phyloP scores from a whole-genome alignment of 2,329 filamentous ascomycete genomes.

The Aspergillus amoenus region DNA sequence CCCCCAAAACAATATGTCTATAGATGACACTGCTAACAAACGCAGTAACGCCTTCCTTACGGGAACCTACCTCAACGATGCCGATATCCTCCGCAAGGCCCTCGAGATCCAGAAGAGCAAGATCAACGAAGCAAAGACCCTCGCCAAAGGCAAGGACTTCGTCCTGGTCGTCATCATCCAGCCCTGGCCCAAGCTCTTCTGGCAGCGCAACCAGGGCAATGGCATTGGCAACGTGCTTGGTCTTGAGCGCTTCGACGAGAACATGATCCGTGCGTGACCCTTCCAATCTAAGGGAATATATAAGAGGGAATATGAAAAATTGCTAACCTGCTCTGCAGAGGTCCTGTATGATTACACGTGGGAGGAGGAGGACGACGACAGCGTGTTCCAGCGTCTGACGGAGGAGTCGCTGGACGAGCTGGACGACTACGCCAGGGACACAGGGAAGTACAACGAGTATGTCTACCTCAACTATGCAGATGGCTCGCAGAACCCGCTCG shows the following conservation, averaged over 20 bases:
- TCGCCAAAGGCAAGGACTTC: slow-evolving; percentile 19
- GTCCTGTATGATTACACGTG: slow-evolving; percentile 25
- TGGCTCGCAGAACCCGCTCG: slow-evolving; percentile 42
- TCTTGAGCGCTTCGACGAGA: slow-evolving; percentile 33
- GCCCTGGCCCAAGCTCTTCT: slow-evolving; percentile 40
- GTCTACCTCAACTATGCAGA: slow-evolving; percentile 52
- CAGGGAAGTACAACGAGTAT: slow-evolving; percentile 30
- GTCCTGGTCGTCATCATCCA: slow-evolving; percentile 36
- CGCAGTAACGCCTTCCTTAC: slow-evolving; percentile 19
- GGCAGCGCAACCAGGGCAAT: slow-evolving; percentile 34
- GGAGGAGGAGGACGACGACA: slow-evolving; percentile 34
- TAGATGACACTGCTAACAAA: no score
- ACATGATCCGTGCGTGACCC: slow-evolving; percentile 17
- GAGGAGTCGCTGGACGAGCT: slow-evolving; percentile 28
- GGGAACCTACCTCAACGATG: slow-evolving; percentile 23
- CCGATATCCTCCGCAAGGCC: slow-evolving; percentile 17
- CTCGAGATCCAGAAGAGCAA: slow-evolving; percentile 18
- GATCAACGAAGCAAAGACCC: slow-evolving; percentile 18
- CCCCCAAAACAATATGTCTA: no score
- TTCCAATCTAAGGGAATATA: no score
- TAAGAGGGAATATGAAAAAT: neutral
- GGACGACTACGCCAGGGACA: slow-evolving; percentile 26
- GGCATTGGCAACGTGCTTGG: slow-evolving; percentile 36
- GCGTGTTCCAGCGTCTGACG: slow-evolving; percentile 28
- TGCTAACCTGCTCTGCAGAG: slow-evolving; percentile 14